Evolutionary conservation across 306 rosid genomes (phyloP).

Genomic region (Ochetophila trinervis): DNA sequence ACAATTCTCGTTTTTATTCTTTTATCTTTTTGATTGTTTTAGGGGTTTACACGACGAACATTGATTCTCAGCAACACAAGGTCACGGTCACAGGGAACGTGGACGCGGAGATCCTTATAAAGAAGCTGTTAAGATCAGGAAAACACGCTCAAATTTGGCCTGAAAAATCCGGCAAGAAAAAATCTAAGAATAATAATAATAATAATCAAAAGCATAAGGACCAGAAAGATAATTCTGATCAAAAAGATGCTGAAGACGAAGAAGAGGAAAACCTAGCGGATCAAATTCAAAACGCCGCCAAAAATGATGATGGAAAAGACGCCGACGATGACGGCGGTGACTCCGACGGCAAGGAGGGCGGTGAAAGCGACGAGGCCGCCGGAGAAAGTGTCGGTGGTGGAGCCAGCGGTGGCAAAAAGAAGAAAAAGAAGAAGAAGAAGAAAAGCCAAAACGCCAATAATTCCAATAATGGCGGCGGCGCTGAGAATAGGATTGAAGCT

Average conservation of each 20-base stretch:
- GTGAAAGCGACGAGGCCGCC: conserved; percentile 21
- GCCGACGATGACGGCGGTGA: conserved; percentile 18
- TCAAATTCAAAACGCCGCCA: neutral
- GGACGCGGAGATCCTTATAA: conserved; percentile 61
- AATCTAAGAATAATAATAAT: conserved; percentile 48
- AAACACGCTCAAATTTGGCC: conserved; percentile 77
- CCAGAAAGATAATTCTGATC: conserved; percentile 8
- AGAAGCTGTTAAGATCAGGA: conserved; percentile 74
- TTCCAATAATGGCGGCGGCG: conserved; percentile 28
- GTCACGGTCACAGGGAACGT: conserved; percentile 88
- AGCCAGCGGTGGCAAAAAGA: conserved; percentile 36
- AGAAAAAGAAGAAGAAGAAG: conserved; percentile 77
- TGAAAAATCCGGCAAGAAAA: conserved; percentile 46
- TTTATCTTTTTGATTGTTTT: neutral
- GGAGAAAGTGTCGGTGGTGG: conserved; percentile 20
- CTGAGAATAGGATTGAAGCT: conserved; percentile 16
- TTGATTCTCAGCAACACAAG: conserved; percentile 77
- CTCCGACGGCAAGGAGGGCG: conserved; percentile 12
- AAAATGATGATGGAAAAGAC: conserved; percentile 27
- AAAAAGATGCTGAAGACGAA: conserved; percentile 21
- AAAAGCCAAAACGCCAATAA: conserved; percentile 37
- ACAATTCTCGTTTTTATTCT: neutral
- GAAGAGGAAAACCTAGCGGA: conserved; percentile 3
- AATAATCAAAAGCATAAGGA: conserved; percentile 23
- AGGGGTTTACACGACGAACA: conserved; percentile 73